Percentiles rank a stretch among this genome's conserved stretches.
phyloP scores from a whole-genome alignment of 257 asterid genomes.

The Jacaranda copaia region DNA sequence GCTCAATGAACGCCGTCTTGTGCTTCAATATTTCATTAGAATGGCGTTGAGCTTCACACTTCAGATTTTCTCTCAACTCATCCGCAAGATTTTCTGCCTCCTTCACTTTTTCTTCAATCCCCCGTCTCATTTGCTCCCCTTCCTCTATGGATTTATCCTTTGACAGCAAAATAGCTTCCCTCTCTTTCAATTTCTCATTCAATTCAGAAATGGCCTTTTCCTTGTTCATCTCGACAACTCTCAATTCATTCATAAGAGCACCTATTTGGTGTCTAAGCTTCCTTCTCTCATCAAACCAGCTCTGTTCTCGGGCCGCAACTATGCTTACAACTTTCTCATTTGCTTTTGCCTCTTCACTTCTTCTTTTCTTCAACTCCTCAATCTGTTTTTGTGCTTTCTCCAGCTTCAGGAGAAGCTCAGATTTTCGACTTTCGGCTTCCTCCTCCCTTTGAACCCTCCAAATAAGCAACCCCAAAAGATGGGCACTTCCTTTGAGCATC shows the following conservation, averaged over 20 bases:
- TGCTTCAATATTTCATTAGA: slow-evolving; percentile 64
- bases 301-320: slow-evolving; percentile 82
- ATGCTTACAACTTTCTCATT: slow-evolving; percentile 85
- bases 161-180: slow-evolving; percentile 46
- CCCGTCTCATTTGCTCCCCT: slow-evolving; percentile 50
- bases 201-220: slow-evolving; percentile 57
- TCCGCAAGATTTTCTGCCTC: slow-evolving; percentile 50
- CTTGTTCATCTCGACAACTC: slow-evolving; percentile 52
- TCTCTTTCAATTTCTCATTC: slow-evolving; percentile 60
- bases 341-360: slow-evolving; percentile 92
- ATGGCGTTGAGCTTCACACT: slow-evolving; percentile 66
- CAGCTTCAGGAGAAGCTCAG: slow-evolving; percentile 56
- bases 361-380: slow-evolving; percentile 59
- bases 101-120: slow-evolving; percentile 61
- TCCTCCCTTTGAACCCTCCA: slow-evolving; percentile 66
- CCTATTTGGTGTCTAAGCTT: slow-evolving; percentile 75
- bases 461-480: slow-evolving; percentile 73
- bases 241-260: slow-evolving; percentile 65
- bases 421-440: slow-evolving; percentile 38
- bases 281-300: slow-evolving; percentile 79
- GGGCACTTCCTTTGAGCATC: slow-evolving; percentile 75
- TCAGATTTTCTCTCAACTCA: slow-evolving; percentile 54
- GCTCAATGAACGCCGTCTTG: slow-evolving; percentile 81
- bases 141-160: slow-evolving; percentile 66
- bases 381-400: slow-evolving; percentile 59